Conservation (phyloP, 2,329 filamentous ascomycete species). For the Pseudopithomyces chartarum region DNA sequence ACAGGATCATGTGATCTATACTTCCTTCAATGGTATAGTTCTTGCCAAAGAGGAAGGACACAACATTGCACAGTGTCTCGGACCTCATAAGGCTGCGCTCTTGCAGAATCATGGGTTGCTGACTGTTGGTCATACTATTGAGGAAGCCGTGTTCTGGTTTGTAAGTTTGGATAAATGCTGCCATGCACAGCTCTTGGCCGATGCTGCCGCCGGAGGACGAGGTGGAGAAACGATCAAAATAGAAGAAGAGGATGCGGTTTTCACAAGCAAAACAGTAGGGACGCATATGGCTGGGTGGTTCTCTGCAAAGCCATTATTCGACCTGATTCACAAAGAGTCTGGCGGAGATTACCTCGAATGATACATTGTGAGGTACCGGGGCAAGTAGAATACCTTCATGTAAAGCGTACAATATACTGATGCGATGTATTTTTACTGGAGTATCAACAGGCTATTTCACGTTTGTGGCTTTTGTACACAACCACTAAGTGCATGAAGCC, state of each 20-base stretch:
- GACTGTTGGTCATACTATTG: slow-evolving; percentile 56
- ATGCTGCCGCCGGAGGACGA: slow-evolving; percentile 63
- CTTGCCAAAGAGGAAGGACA: slow-evolving; percentile 59
- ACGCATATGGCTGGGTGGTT: slow-evolving; percentile 69
- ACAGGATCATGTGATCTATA: slow-evolving; percentile 60
- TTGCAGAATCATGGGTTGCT: slow-evolving; percentile 61
- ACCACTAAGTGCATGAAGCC: no score
- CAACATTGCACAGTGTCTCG: slow-evolving; percentile 56
- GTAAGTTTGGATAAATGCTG: slow-evolving; percentile 60
- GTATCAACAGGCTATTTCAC: no score
- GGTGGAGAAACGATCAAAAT: slow-evolving; percentile 71
- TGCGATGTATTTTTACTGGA: no score
- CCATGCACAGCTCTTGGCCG: slow-evolving; percentile 58
- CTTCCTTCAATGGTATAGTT: slow-evolving; percentile 59
- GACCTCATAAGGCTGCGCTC: slow-evolving; percentile 57
- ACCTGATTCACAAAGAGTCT: slow-evolving; percentile 68
- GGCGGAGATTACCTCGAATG: slow-evolving; percentile 60
- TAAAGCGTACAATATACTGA: no score
- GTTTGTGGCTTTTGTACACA: no score
- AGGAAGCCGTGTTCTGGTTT: slow-evolving; percentile 61
- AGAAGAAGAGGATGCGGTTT: slow-evolving; percentile 68
- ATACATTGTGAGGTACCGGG: background rate
- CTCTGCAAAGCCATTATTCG: slow-evolving; percentile 72
- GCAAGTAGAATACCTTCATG: no score
- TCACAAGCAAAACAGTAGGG: slow-evolving; percentile 70